phyloP scores from a whole-genome alignment of 371 early-diverging fungal species.

The Mortierella sp. region DNA sequence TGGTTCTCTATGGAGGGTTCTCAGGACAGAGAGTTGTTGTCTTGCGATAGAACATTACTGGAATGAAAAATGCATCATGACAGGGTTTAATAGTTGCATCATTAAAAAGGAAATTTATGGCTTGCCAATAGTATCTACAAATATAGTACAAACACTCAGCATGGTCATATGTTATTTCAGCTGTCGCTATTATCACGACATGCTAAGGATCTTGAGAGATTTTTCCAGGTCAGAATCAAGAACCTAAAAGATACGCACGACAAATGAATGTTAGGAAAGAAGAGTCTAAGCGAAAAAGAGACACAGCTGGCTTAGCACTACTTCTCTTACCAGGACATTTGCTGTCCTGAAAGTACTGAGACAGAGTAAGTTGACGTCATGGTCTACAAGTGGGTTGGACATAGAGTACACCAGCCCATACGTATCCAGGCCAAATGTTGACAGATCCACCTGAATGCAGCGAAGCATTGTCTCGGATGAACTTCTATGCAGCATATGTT shows the following conservation, averaged over 20 bases:
- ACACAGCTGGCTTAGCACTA: background rate
- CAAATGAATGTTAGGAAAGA: background rate
- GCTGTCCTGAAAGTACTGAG: slow-evolving; percentile 64
- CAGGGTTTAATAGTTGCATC: background rate
- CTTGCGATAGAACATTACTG: background rate
- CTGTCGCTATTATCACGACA: background rate
- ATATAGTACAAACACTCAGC: no score
- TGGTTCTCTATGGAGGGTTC: slow-evolving; percentile 29
- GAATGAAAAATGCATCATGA: background rate
- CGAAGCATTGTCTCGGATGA: slow-evolving; percentile 56
- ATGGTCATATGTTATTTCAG: no score
- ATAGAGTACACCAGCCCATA: slow-evolving; percentile 68
- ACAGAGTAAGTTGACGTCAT: slow-evolving; percentile 62
- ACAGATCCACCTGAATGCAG: slow-evolving; percentile 68
- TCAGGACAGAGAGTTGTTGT: slow-evolving; percentile 5
- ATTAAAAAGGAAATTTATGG: slow-evolving; percentile 1
- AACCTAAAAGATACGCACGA: slow-evolving; percentile 1
- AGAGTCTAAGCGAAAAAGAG: background rate
- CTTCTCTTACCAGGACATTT: slow-evolving; percentile 60
- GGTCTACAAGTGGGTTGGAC: slow-evolving; percentile 63
- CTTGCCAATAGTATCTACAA: no score
- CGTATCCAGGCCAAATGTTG: slow-evolving; percentile 61
- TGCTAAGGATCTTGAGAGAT: slow-evolving; percentile 24
- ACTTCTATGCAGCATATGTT: slow-evolving; percentile 57
- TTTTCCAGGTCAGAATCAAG: slow-evolving; percentile 25